These are phyloP conservation scores for Aegilops longissima DNA, from an alignment of 176 grass and related monocot genomes.

Conservation along the genomic window DNA sequence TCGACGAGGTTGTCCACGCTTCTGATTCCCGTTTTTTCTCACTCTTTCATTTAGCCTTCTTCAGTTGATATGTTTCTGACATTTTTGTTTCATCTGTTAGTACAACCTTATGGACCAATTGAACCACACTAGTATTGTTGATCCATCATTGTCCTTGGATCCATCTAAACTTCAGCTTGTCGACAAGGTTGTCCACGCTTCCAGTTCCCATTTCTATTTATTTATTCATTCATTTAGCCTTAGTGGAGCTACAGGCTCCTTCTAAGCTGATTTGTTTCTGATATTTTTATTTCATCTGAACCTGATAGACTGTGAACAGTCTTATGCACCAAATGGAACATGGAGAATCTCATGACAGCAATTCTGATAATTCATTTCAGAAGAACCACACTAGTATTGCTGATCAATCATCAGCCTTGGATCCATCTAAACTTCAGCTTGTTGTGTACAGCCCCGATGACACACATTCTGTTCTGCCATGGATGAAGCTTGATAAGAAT, in stretches of 20 bases:
- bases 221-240: too few relatives aligned
- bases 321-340: neutral
- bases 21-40: too few relatives aligned
- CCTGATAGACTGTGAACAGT: neutral
- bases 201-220: neutral
- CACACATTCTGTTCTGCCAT: neutral
- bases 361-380: neutral
- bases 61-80: too few relatives aligned
- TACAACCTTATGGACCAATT: too few relatives aligned
- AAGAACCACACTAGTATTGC: neutral
- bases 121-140: too few relatives aligned
- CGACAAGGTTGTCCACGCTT: neutral
- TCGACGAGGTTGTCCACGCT: neutral
- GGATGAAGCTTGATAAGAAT: neutral
- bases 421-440: neutral
- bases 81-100: too few relatives aligned
- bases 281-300: neutral
- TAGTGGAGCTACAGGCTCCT: too few relatives aligned
- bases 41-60: too few relatives aligned
- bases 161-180: too few relatives aligned
- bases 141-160: too few relatives aligned
- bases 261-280: neutral
- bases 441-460: neutral
- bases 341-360: neutral
- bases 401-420: neutral